phyloP scores from a whole-genome alignment of 371 early-diverging fungal species.

The Mortierella sp. region DNA sequence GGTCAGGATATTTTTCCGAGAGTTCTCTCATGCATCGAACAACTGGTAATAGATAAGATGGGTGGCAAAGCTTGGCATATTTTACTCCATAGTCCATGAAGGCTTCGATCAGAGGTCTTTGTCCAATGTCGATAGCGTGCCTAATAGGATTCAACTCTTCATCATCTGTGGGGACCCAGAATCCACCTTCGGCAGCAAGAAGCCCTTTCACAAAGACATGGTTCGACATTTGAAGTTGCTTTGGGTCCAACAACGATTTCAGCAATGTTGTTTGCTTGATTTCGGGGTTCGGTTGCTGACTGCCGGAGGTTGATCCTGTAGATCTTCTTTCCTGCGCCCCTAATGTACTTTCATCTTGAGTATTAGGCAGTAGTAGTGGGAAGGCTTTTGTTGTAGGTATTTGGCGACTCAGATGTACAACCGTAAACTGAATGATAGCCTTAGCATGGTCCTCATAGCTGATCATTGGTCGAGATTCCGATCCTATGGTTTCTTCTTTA shows the following conservation, averaged over 20 bases:
- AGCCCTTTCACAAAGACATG: slow-evolving; percentile 32
- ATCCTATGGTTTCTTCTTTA: slow-evolving; percentile 8
- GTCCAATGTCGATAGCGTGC: slow-evolving; percentile 27
- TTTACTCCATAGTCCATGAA: slow-evolving; percentile 43
- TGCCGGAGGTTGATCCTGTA: too few species aligned
- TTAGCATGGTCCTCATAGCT: slow-evolving; percentile 38
- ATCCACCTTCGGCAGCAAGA: slow-evolving; percentile 9
- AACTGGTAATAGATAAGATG: slow-evolving; percentile 39
- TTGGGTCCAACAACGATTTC: slow-evolving; percentile 23
- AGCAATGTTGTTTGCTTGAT: slow-evolving; percentile 23
- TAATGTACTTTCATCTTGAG: too few species aligned
- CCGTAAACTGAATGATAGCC: slow-evolving; percentile 29
- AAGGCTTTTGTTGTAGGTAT: too few species aligned
- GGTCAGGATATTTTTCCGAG: slow-evolving; percentile 21
- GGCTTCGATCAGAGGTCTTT: slow-evolving; percentile 16
- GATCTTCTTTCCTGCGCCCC: too few species aligned
- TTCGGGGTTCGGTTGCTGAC: too few species aligned
- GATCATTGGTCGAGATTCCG: slow-evolving; percentile 1
- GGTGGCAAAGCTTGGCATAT: slow-evolving; percentile 44
- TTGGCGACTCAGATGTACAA: too few species aligned
- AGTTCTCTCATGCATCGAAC: slow-evolving; percentile 35
- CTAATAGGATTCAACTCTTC: slow-evolving; percentile 30
- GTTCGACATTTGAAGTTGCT: slow-evolving; percentile 16
- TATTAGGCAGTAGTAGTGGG: too few species aligned
- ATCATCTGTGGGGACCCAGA: slow-evolving; percentile 47